Percentiles rank a stretch among this genome's conserved stretches.
phyloP scores from a whole-genome alignment of 768 basidiomycete genomes.

The Boletellus ananiceps region DNA sequence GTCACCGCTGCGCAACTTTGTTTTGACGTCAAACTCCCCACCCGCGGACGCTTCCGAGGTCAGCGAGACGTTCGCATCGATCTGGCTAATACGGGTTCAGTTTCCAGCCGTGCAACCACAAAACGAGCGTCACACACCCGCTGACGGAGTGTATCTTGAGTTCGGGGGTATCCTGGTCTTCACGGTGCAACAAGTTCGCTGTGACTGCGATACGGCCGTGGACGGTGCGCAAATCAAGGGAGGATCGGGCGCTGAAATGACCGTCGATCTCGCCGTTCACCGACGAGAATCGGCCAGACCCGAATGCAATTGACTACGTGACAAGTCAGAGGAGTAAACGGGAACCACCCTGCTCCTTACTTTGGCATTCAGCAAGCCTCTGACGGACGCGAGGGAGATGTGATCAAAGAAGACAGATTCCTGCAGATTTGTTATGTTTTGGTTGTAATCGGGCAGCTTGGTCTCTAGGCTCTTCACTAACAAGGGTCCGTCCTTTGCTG shows the following conservation, averaged over 20 bases:
- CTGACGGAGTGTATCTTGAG: slow-evolving; percentile 39
- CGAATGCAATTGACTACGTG: slow-evolving; percentile 32
- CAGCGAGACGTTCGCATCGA: slow-evolving; percentile 27
- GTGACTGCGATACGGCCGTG: slow-evolving; percentile 39
- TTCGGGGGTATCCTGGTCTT: slow-evolving; percentile 21
- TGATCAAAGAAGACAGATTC: slow-evolving; percentile 34
- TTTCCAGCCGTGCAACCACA: neutral
- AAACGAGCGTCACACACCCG: slow-evolving; percentile 30
- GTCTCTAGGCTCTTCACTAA: slow-evolving; percentile 43
- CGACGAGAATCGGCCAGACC: slow-evolving; percentile 30
- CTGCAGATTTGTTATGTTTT: slow-evolving; percentile 34
- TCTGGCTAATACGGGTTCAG: slow-evolving; percentile 15
- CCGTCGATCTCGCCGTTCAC: slow-evolving; percentile 46
- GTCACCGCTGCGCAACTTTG: slow-evolving; percentile 27
- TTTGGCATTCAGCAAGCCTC: slow-evolving; percentile 32
- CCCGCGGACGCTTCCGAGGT: slow-evolving; percentile 26
- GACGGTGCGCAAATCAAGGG: slow-evolving; percentile 33
- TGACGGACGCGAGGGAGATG: slow-evolving; percentile 34
- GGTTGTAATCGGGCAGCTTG: slow-evolving; percentile 36
- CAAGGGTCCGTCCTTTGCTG: slow-evolving; percentile 19
- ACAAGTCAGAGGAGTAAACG: neutral
- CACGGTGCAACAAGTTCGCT: slow-evolving; percentile 34
- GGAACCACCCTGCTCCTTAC: slow-evolving; percentile 19
- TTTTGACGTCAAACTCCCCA: slow-evolving; percentile 32
- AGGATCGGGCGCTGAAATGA: slow-evolving; percentile 33